These are phyloP conservation scores for Orychophragmus violaceus DNA, from an alignment of 345 rosid genomes.

Conservation along the genomic window DNA sequence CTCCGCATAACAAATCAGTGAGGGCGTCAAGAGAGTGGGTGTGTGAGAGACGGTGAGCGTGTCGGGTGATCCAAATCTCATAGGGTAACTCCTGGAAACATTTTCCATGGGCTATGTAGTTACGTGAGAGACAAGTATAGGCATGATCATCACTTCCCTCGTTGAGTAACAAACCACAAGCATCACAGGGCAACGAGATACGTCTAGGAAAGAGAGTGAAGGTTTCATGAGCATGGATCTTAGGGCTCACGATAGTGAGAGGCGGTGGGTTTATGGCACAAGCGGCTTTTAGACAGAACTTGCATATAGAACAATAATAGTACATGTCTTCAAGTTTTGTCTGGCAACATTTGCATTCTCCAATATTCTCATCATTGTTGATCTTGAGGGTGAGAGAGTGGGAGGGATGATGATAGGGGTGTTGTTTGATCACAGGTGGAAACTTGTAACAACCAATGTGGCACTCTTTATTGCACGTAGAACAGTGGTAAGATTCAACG, in stretches of 20 bases:
- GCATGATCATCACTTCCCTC: neutral
- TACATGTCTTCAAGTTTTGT: neutral
- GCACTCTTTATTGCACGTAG: too few species aligned
- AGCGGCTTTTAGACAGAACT: neutral
- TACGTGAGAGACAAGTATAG: neutral
- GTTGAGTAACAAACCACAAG: neutral
- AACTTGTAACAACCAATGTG: too few species aligned
- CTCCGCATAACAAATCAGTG: neutral
- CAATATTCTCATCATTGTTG: neutral
- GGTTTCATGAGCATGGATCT: neutral
- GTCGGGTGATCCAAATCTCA: neutral
- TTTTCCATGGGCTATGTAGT: neutral
- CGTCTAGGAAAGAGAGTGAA: neutral
- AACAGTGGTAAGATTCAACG: too few species aligned
- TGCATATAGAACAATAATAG: neutral
- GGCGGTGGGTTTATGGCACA: neutral
- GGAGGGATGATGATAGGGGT: too few species aligned
- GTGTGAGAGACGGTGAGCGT: neutral
- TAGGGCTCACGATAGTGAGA: neutral
- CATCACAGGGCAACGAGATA: neutral
- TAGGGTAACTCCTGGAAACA: neutral
- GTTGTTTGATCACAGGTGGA: too few species aligned
- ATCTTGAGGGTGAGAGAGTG: neutral
- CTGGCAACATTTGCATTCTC: neutral
- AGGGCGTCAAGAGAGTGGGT: neutral